Base-by-base conservation (phyloP, 331 rosid genomes). In the Spiraea crenata region DNA sequence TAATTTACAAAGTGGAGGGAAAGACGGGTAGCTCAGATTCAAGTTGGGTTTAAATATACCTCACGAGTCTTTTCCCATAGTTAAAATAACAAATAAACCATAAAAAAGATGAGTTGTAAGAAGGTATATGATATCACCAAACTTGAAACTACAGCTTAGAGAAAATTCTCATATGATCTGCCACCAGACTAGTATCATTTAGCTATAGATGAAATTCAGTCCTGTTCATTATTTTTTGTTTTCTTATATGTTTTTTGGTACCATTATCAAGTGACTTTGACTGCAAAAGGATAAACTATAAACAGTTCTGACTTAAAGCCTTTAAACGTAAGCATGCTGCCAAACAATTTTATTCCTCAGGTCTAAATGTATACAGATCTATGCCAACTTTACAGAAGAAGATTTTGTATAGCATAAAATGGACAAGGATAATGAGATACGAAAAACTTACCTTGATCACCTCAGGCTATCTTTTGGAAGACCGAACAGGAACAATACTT, bases 401-500 rank as follows among this genome's bases (percentile, higher is more conserved):
- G 3, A 65, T 49, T 38, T 12, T 1, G 44, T 25, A 44, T 25
- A 60, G 41, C 34, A 25, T 31, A 41, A 38, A 37, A 73, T 19
- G n/a, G 20, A 56, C 31, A 3, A 44, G 41, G 37, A 35, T 15
- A 55, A 25, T 17, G 3, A 19, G 44, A 66, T 42, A n/a, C 31
- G 45, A 15, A 19, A 61, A 67, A 6, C 57, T 44, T 56, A 82
- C 81, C 82, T 57, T 40, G 2, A 49, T 80, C 59, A 50, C 63
- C 75, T 66, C 75, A 40, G 74, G 72, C 72, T 73, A 73, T 15
- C 73, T 50, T 75, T 66, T 55, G 76, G 57, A 82, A 67, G 83
- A 72, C 59, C 61, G 70, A 59, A 59, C 62, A 9, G 85, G 79
- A 57, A 78, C 81, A 34, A 72, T 54, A 58, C 79, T 63, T 7